Conservation (phyloP, 31 red algal species). For the Odonthalia washingtoniensis region DNA sequence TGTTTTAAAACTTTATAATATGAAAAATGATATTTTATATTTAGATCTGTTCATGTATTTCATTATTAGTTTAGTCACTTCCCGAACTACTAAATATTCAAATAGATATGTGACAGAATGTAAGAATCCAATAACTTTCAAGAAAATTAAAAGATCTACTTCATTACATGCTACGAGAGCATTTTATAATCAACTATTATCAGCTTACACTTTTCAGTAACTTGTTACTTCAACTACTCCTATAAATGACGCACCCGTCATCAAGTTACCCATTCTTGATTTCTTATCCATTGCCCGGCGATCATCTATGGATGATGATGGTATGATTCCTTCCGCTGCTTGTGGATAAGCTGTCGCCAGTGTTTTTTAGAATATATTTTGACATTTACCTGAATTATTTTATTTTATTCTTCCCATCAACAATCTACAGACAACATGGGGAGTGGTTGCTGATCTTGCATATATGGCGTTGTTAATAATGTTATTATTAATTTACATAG, state of each 20-base stretch:
- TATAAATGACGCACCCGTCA: constrained; percentile 21
- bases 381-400: constrained; percentile 26
- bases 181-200: too few species aligned
- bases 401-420: too few species aligned
- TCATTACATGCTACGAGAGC: too few species aligned
- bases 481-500: too few species aligned
- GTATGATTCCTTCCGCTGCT: constrained; percentile 36
- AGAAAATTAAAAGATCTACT: too few species aligned
- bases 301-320: too few species aligned
- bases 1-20: constrained; percentile 14
- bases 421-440: too few species aligned
- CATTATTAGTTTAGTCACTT: constrained; percentile 63
- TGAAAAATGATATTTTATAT: constrained; percentile 54
- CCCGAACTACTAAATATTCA: constrained; percentile 50
- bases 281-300: constrained; percentile 53
- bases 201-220: too few species aligned
- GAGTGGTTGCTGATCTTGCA: too few species aligned
- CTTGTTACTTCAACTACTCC: too few species aligned
- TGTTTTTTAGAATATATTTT: constrained; percentile 37
- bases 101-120: not conserved
- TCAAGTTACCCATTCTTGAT: constrained; percentile 57
- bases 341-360: constrained; percentile 48
- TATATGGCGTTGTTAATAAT: constrained; percentile 15
- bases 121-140: too few species aligned
- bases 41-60: constrained; percentile 60